These are phyloP conservation scores for Sporothrix pallida DNA, from an alignment of 2,329 filamentous ascomycete genomes.

Conservation along the genomic window DNA sequence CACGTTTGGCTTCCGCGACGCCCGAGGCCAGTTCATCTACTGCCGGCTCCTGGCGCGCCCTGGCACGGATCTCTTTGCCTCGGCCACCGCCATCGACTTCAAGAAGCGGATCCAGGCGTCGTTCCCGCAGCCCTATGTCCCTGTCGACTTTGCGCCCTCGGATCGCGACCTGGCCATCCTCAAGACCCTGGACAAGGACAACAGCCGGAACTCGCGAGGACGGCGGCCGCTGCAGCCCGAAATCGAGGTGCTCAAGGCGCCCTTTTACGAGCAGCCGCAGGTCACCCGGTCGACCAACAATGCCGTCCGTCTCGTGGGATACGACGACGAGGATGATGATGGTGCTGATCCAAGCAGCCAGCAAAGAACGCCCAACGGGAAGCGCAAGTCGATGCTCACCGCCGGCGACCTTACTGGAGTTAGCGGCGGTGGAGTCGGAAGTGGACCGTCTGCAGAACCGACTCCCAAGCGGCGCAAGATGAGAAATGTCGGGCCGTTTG, in stretches of 20 bases:
- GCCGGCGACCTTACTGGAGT: not conserved
- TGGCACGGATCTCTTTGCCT: constrained; percentile 51
- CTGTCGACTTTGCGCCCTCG: constrained; percentile 47
- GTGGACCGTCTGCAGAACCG: not conserved
- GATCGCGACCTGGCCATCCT: constrained; percentile 47
- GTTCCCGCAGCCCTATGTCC: constrained; percentile 54
- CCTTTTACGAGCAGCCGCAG: constrained; percentile 50
- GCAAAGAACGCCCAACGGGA: constrained; percentile 8
- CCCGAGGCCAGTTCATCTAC: constrained; percentile 51
- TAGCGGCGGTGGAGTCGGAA: not conserved
- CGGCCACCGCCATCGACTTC: constrained; percentile 48
- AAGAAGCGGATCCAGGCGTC: constrained; percentile 56
- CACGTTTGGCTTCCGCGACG: constrained; percentile 52
- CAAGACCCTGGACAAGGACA: constrained; percentile 37
- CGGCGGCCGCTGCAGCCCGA: constrained; percentile 48
- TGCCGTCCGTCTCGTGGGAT: constrained; percentile 24
- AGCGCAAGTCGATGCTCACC: constrained; percentile 22
- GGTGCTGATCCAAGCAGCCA: not conserved
- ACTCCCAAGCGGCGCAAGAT: constrained; percentile 21
- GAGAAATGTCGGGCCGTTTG: constrained; percentile 33
- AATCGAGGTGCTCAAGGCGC: constrained; percentile 57
- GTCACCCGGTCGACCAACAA: not conserved
- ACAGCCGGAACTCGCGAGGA: constrained; percentile 42
- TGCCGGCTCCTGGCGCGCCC: constrained; percentile 53
- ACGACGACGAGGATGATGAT: not conserved